Evolutionary conservation across 257 asterid genomes (phyloP).

Genomic region (Voacanga thouarsii): DNA sequence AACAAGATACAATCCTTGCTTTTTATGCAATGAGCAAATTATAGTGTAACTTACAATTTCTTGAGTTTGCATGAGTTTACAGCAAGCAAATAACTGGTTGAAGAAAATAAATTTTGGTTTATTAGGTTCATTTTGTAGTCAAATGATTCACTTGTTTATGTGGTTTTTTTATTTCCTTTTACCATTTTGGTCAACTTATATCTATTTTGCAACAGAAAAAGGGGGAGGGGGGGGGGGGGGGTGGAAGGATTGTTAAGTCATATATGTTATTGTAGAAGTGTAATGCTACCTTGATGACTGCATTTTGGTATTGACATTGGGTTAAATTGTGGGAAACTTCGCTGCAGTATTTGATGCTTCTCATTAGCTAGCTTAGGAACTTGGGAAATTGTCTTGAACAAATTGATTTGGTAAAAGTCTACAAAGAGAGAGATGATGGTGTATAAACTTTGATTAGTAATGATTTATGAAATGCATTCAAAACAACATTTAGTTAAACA

Average conservation of each 20-base stretch:
- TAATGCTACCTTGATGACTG: neutral
- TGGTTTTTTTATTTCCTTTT: neutral
- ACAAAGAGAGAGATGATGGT: neutral
- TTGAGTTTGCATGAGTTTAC: too few species aligned
- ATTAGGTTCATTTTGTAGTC: neutral
- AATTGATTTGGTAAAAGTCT: neutral
- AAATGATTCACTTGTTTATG: neutral
- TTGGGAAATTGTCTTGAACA: neutral
- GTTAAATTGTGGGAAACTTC: neutral
- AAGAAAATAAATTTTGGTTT: too few species aligned
- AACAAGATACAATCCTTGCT: too few species aligned
- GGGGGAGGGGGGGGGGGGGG: neutral
- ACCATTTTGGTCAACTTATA: neutral
- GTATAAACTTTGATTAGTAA: neutral
- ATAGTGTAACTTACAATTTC: too few species aligned
- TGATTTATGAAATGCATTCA: neutral
- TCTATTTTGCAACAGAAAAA: neutral
- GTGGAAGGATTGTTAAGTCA: neutral
- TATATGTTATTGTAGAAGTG: neutral
- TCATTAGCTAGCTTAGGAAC: neutral
- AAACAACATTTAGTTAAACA: too few species aligned
- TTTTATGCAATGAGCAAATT: too few species aligned
- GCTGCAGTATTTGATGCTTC: neutral
- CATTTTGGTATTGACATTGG: too few species aligned
- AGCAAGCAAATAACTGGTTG: too few species aligned